Percentiles rank a stretch among this genome's conserved stretches.
Conservation (phyloP, 2,329 filamentous ascomycete species). For the Magnaporthales sp. region DNA sequence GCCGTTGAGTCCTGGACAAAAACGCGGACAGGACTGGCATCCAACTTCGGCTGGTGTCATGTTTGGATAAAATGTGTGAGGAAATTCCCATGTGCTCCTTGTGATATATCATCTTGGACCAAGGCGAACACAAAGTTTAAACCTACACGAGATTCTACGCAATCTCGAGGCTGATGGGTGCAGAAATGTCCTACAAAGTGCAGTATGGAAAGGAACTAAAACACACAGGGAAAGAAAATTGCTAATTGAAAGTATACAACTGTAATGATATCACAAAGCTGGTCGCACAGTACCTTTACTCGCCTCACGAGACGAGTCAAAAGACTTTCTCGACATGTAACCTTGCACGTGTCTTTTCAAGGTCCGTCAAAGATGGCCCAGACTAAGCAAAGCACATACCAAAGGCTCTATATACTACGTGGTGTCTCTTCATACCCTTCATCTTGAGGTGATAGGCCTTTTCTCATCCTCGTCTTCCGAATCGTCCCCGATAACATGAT, state of each 20-base stretch:
- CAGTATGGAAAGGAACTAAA: background rate
- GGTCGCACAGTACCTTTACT: background rate
- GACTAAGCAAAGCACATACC: background rate
- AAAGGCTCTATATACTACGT: background rate
- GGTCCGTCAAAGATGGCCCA: background rate
- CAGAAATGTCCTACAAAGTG: background rate
- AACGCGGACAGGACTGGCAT: too few relatives aligned
- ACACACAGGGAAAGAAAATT: background rate
- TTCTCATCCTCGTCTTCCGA: slow-evolving; percentile 24
- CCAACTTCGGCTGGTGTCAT: too few relatives aligned
- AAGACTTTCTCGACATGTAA: background rate
- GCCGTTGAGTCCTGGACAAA: background rate
- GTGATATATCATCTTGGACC: too few relatives aligned
- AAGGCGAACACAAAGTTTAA: too few relatives aligned
- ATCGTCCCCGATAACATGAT: slow-evolving; percentile 43
- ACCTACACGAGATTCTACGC: too few relatives aligned
- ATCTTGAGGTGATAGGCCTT: background rate
- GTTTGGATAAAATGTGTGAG: too few relatives aligned
- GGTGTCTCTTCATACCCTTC: background rate
- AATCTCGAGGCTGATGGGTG: too few relatives aligned
- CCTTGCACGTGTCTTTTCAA: background rate
- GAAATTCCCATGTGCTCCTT: too few relatives aligned
- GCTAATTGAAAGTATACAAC: background rate
- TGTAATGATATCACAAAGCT: background rate
- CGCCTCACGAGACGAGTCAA: background rate